Base-by-base conservation (phyloP, 768 basidiomycete species). In the Boletus rubescentipes region DNA sequence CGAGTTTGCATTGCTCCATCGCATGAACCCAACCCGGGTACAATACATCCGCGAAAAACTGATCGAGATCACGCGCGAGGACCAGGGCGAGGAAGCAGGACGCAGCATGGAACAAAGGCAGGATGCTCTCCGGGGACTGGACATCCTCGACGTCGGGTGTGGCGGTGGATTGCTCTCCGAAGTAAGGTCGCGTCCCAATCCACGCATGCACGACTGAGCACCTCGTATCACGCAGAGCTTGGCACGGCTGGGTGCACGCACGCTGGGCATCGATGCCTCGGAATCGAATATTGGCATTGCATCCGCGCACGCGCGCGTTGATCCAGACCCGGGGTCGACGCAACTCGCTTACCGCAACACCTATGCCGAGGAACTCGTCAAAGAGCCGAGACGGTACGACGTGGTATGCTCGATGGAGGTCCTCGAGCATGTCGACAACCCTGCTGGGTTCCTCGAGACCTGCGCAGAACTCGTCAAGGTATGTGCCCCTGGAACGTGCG, bases 371-470 rank as follows among this genome's bases (percentile, higher is more conserved):
- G 77, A 77, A 1, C 79, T 99, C 4, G 72, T 91, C 29, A 65
- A 78, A 11, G 83, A 85, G 5, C 68, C 80, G 14, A 79, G 78
- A 61, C 82, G 82, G 47, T 98, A 87, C 66, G 96, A 98, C 67
- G 81, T 94, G 18, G 94, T 99, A 14, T 97, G 93, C 67, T 90
- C 94, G 10, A 92, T 98, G 92, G 97, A 99, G 70, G 96, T 99
- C 9, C 67, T 99, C 30, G 97, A 99, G 73, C 97, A 99, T 65
- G 97, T 99, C 46, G 91, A 97, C 67, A 87, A 96, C 64, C 95
- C 97, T 1, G 77, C 83, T 7, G 78, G 79, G 8, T 99, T 99
- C 70, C 78, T 99, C 45, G 76, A 81, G 29, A 84, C 87, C 36
- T 89, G 93, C 60, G 89, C 89, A 0, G 79, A 87, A 53, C 80